Evolutionary conservation across 2,329 filamentous ascomycete species (phyloP), one percentile per base, ranked within the genome.

Genomic region (Alternaria rosae): DNA sequence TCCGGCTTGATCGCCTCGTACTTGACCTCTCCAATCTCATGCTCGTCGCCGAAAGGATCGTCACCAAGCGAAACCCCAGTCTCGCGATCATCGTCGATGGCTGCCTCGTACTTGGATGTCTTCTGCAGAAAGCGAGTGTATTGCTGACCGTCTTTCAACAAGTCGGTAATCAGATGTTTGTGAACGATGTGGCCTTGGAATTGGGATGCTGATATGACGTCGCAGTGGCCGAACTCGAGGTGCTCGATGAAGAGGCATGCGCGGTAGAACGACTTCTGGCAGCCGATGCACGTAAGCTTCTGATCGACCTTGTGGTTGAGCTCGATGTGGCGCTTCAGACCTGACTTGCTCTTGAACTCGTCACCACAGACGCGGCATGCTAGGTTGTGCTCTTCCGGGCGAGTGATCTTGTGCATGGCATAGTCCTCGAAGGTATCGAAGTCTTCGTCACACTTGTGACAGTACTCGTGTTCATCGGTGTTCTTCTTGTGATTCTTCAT

Each of bases 331-430:
- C 69, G 69, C 55, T 84, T 82, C 11, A 85, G 79, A 1, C 86
- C 87, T 21, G 80, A 81, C 3, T 82, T 78, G 26, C 82, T 86
- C 62, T 83, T 82, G 75, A 87, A 88, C 43, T 88, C 86, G 9
- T 82, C 72, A 12, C 84, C 85, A 55, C 87, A 89, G 43, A 87
- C 79, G 12, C 85, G 83, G 71, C 87, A 89, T 53, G 82, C 82
- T 47, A 85, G 83, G 63, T 86, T 83, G 28, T 79, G 81, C 3
- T 78, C 70, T 54, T 74, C 68, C 1, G 77, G 76, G 8, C 67
- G 61, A 44, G 64, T 68, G 11, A 73, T 72, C 68, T 85, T 86
- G 74, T 87, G 85, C n/a, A 80, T 70, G 8, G 83, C 76, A 3
- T 83, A 72, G 4, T 78, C 76, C 32, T 83, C 81, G 45, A 81